Evolutionary conservation across 169 alveolate genomes (phyloP).

Genomic region (Plasmodium gaboni): DNA sequence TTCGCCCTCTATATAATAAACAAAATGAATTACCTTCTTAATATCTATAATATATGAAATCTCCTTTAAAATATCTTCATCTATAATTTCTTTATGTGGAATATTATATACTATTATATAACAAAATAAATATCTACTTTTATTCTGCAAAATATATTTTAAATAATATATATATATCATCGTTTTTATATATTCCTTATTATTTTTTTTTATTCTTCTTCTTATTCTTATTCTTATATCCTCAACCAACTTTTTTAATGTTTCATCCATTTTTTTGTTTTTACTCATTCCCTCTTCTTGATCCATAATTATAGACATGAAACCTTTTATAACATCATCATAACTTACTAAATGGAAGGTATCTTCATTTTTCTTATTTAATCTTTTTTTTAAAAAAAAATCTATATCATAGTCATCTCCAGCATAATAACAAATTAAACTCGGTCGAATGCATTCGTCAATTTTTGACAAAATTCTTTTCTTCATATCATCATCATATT

Average conservation of each 20-base stretch:
- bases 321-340: slow-evolving; percentile 35
- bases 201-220: background rate
- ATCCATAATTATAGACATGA: background rate
- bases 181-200: too few species aligned
- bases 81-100: background rate
- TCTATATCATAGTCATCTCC: slow-evolving; percentile 41
- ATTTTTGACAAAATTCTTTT: slow-evolving; percentile 36
- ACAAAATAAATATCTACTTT: slow-evolving; percentile 37
- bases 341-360: slow-evolving; percentile 26
- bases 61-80: background rate
- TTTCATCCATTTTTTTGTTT: slow-evolving; percentile 7
- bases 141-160: background rate
- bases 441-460: slow-evolving; percentile 41
- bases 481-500: slow-evolving; percentile 32
- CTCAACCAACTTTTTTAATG: slow-evolving; percentile 16
- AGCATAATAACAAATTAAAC: slow-evolving; percentile 35
- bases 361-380: background rate
- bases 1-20: slow-evolving; percentile 16
- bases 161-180: slow-evolving; percentile 24
- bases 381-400: slow-evolving; percentile 22
- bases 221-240: slow-evolving; percentile 19
- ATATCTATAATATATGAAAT: slow-evolving; percentile 8
- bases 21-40: slow-evolving; percentile 32
- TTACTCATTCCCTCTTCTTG: too few species aligned
- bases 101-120: slow-evolving; percentile 19